Evolutionary conservation across 2,329 filamentous ascomycete species (phyloP), one percentile per base, ranked within the genome.

Genomic region (Monosporascus sp.): DNA sequence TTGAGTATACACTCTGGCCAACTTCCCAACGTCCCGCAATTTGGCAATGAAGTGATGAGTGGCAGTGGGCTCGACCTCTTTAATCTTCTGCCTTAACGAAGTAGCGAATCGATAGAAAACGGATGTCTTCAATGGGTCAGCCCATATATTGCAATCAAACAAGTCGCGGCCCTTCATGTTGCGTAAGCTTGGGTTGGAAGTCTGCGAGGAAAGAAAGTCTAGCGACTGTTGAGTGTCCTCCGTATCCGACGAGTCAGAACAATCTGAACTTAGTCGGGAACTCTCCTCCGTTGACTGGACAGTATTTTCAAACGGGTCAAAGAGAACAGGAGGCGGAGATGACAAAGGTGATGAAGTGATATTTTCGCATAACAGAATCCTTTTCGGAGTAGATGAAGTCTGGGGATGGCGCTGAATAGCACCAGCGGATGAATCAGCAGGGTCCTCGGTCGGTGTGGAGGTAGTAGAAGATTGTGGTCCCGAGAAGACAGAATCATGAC

Each of bases 31-130:
- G 63, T 89, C 84, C 45, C 85, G 78, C 5, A 90, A 74, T 36
- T 84, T 80, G 44, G 81, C 79, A 59, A 90, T 85, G 64, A 90
- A 89, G 52, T 80, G 81, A 69, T 90, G 86, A 1, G 84, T 86
- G 19, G 75, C 74, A 1, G 85, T 88, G 0, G 85, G 85, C 50
- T 79, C 71, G 9, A 87, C 83, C n/a, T 80, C 77, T 40, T 74
- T 77, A 17, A 87, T 81, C 52, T 83, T 86, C 58, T 87, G 79
- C 27, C 86, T 78, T 5, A 90, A 70, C 0, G 82, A 85, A 0
- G 86, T 86, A 37, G 86, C 83, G 61, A 90, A 90, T 11, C 81
- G 86, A 63, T 89, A 89, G 58, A 90, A 89, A 9, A 88, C 82
- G 0, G 84, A 85, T 0, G 86, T 90, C 46, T 83, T 82, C 17